phyloP scores from a whole-genome alignment of 2,329 filamentous ascomycete species.

The Hortaea sp. region DNA sequence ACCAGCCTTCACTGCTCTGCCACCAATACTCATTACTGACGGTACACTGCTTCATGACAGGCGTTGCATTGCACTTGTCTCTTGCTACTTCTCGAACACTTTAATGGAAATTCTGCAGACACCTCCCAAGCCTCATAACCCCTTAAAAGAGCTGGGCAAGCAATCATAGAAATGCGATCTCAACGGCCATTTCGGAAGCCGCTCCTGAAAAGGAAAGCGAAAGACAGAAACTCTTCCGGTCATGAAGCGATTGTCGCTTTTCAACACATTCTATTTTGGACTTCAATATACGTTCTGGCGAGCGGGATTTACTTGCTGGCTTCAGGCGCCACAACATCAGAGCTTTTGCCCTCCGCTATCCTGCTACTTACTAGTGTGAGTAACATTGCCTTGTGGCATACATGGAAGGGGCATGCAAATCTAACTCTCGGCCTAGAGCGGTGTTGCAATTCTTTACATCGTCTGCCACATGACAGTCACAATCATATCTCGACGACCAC shows the following conservation, averaged over 20 bases:
- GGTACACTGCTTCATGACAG: too few relatives aligned
- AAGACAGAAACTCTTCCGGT: background rate
- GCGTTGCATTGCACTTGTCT: too few relatives aligned
- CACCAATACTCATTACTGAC: too few relatives aligned
- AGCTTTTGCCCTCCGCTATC: constrained; percentile 8
- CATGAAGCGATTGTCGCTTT: constrained; percentile 11
- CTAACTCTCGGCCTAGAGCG: constrained; percentile 4
- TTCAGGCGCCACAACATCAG: constrained; percentile 10
- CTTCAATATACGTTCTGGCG: constrained; percentile 14
- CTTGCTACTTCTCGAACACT: too few relatives aligned
- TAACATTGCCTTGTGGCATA: background rate
- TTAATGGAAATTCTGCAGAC: too few relatives aligned
- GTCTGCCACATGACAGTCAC: constrained; percentile 9
- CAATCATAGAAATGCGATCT: too few relatives aligned
- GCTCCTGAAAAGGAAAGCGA: background rate
- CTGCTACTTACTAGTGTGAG: constrained; percentile 9
- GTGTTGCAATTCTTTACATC: constrained; percentile 12
- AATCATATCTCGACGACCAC: constrained; percentile 1
- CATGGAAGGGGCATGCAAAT: constrained; percentile 1
- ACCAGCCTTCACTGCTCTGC: background rate
- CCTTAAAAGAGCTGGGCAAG: too few relatives aligned
- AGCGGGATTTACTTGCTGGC: constrained; percentile 15
- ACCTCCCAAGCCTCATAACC: too few relatives aligned
- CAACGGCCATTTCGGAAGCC: background rate
- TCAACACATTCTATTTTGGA: constrained; percentile 18